Percentiles rank a stretch among this genome's conserved stretches.
Conservation (phyloP, 208 protist species). For the Leptomonas seymouri region DNA sequence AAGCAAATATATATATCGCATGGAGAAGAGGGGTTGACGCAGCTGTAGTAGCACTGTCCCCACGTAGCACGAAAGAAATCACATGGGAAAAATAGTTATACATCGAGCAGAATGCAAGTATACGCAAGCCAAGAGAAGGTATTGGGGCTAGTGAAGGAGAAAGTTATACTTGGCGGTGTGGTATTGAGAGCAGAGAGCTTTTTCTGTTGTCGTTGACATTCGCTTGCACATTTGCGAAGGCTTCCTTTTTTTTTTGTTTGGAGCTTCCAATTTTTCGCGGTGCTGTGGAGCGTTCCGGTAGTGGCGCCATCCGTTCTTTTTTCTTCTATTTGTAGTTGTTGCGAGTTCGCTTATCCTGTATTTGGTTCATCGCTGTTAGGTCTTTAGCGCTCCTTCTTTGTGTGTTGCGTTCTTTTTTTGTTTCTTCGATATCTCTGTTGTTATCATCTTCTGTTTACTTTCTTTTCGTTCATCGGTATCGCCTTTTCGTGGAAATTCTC, state of each 20-base stretch:
- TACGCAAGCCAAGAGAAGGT: too few species aligned
- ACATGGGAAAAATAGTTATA: too few species aligned
- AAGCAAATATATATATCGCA: too few species aligned
- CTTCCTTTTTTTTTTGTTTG: background rate
- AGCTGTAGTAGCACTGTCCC: too few species aligned
- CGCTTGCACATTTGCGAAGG: too few species aligned
- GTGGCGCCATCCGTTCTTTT: background rate
- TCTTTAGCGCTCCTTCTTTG: background rate
- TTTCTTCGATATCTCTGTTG: slow-evolving; percentile 11
- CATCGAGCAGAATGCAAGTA: too few species aligned
- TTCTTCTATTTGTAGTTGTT: slow-evolving; percentile 4
- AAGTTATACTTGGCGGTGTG: too few species aligned
- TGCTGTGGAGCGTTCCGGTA: background rate
- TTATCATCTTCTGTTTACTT: slow-evolving; percentile 4
- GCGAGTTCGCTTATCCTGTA: background rate
- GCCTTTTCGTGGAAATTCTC: background rate
- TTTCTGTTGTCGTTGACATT: too few species aligned
- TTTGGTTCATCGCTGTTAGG: background rate
- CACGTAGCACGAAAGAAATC: too few species aligned
- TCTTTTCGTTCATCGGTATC: slow-evolving; percentile 9
- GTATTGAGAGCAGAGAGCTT: too few species aligned
- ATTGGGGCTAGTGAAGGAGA: too few species aligned
- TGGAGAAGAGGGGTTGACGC: too few species aligned
- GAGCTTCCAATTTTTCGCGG: slow-evolving; percentile 2
- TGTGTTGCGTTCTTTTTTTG: slow-evolving; percentile 9